phyloP scores from a whole-genome alignment of 2,329 filamentous ascomycete genomes.

The Aspergillus aculeatus region DNA sequence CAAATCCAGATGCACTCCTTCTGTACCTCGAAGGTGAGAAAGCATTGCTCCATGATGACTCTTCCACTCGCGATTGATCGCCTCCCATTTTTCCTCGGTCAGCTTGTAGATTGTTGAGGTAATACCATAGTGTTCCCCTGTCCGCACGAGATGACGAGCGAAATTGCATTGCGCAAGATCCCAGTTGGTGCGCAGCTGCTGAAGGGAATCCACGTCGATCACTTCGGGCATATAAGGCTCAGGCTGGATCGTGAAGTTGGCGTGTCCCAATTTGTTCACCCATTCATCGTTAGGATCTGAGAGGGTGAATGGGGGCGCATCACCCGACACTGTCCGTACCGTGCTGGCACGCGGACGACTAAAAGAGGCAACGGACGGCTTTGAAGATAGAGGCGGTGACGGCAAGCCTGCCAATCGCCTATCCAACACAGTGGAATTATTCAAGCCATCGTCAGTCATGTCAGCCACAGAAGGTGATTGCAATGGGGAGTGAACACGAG shows the following conservation, averaged over 20 bases:
- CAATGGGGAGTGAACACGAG: conserved; percentile 72
- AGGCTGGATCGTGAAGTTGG: conserved; percentile 86
- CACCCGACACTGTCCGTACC: conserved; percentile 43
- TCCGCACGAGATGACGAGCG: conserved; percentile 82
- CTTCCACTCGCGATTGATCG: conserved; percentile 74
- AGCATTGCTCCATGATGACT: conserved; percentile 65
- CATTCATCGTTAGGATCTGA: conserved; percentile 71
- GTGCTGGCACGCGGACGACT: conserved; percentile 50
- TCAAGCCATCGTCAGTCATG: conserved; percentile 44
- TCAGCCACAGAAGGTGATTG: conserved; percentile 79
- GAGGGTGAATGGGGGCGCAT: conserved; percentile 60
- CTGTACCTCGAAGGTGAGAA: conserved; percentile 43
- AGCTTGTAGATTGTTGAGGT: conserved; percentile 85
- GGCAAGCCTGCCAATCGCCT: conserved; percentile 52
- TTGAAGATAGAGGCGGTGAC: conserved; percentile 73
- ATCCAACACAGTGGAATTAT: conserved; percentile 45
- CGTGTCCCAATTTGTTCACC: conserved; percentile 82
- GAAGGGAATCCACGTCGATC: conserved; percentile 60
- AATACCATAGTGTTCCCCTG: conserved; percentile 83
- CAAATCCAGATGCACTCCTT: conserved; percentile 38
- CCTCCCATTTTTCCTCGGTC: conserved; percentile 85
- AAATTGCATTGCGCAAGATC: conserved; percentile 80
- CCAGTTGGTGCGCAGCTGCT: conserved; percentile 74
- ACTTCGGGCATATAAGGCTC: conserved; percentile 71
- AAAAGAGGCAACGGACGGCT: conserved; percentile 76